Base-by-base conservation (phyloP, 805 yeast species). In the Groenewaldozyma salmanticensis region DNA sequence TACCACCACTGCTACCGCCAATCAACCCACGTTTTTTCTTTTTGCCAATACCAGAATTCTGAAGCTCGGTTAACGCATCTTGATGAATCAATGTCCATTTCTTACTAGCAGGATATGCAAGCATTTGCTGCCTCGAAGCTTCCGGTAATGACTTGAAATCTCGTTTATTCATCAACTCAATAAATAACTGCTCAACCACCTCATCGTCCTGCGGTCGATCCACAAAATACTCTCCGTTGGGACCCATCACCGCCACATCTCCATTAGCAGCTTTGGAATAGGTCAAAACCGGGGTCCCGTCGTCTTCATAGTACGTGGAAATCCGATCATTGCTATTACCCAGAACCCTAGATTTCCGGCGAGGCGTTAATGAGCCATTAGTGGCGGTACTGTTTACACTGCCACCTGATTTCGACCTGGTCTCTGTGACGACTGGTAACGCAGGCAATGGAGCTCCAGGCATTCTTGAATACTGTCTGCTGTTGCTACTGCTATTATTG, bases 51-150 rank as follows among this genome's bases (percentile, higher is more conserved):
- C 29, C 29, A 24, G 11, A 7, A 49, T 80, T 76, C 52, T 80
- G 81, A 52, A 68, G 68, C 53, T 87, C 96, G 4, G 88, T 74
- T 35, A 84, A 70, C 19, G 81, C 77, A 58, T 87, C 95, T 59
- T 88, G 96, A 49, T 81, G 77, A 32, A 88, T 80, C 49, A 88
- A 70, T 80, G 84, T 78, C 95, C 96, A 87, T 61, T 90, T 90
- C 52, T 86, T 84, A 37, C 81, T 84, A 0, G 75, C 65, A 33
- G 81, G 74, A 55, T 81, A 87, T 50, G 72, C 73, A 53, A 75
- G 68, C 82, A 90, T 77, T 54, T 84, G 92, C 42, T 68, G 72
- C 49, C 79, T 78, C 2, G 92, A 95, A 39, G 73, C 74, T 20
- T 74, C 75, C 0, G 95, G 84, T 24, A 81, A 64, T 33, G 70